phyloP scores from a whole-genome alignment of 495 filamentous ascomycete genomes.

The Aspergillus kassunensis region DNA sequence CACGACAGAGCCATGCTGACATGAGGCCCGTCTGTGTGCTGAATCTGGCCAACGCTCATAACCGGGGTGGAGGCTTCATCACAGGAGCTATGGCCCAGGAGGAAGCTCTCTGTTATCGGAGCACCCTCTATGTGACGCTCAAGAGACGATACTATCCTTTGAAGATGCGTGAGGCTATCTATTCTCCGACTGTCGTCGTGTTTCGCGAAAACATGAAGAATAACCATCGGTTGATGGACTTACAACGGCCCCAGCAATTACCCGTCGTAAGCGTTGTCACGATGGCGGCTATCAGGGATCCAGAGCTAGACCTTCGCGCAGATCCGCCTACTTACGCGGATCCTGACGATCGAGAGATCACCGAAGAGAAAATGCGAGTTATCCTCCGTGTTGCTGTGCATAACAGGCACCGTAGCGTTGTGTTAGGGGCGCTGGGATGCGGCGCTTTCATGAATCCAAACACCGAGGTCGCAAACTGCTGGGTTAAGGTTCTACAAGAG shows the following conservation, averaged over 20 bases:
- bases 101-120: slow-evolving; percentile 62
- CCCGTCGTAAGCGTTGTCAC: slow-evolving; percentile 55
- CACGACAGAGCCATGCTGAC: neutral
- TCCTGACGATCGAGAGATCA: slow-evolving; percentile 43
- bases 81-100: slow-evolving; percentile 57
- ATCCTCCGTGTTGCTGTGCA: slow-evolving; percentile 51
- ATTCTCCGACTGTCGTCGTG: slow-evolving; percentile 55
- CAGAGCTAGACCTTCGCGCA: slow-evolving; percentile 30
- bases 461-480: slow-evolving; percentile 57
- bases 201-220: slow-evolving; percentile 41
- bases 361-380: slow-evolving; percentile 55
- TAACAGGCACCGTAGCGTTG: slow-evolving; percentile 49
- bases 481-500: slow-evolving; percentile 54
- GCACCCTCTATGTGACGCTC: slow-evolving; percentile 52
- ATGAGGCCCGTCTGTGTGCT: slow-evolving; percentile 49
- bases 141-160: slow-evolving; percentile 54
- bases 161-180: slow-evolving; percentile 47
- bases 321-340: slow-evolving; percentile 27
- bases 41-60: slow-evolving; percentile 55
- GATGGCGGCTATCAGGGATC: slow-evolving; percentile 51
- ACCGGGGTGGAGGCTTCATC: slow-evolving; percentile 54
- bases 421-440: slow-evolving; percentile 66
- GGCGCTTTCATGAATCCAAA: slow-evolving; percentile 60
- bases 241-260: slow-evolving; percentile 27
- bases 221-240: slow-evolving; percentile 41